Evolutionary conservation across 805 yeast genomes (phyloP).

Genomic region (Citeromyces matritensis): DNA sequence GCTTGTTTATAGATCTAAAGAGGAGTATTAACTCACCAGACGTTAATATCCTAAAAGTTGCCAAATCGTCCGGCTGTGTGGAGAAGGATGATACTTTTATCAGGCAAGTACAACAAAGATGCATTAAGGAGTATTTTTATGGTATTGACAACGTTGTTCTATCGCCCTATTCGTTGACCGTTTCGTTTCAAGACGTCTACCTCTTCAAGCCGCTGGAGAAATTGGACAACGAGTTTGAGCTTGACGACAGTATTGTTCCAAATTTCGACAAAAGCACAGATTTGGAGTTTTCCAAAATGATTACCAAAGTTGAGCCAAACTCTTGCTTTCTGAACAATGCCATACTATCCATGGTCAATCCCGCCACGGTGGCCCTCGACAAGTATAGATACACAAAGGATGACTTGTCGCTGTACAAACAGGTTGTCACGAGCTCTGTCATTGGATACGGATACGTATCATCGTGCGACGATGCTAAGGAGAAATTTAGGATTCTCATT

Average conservation of each 20-base stretch:
- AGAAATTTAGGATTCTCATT: constrained; percentile 52
- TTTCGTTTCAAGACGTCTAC: constrained; percentile 42
- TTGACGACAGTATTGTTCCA: constrained; percentile 1
- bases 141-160: constrained; percentile 54
- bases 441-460: constrained; percentile 66
- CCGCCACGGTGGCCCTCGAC: constrained; percentile 12
- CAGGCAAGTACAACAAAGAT: constrained; percentile 59
- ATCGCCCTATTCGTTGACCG: constrained; percentile 78
- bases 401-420: constrained; percentile 26
- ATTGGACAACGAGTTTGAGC: constrained; percentile 2
- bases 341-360: constrained; percentile 49
- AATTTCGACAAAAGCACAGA: constrained; percentile 4
- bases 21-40: constrained; percentile 23
- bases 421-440: constrained; percentile 41
- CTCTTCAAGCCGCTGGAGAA: constrained; percentile 43
- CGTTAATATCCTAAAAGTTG: constrained; percentile 41
- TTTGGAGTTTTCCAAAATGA: constrained; percentile 4
- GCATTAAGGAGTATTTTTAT: constrained; percentile 80
- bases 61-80: constrained; percentile 64
- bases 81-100: constrained; percentile 55
- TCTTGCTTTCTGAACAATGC: constrained; percentile 57
- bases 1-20: constrained; percentile 46
- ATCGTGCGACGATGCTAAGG: constrained; percentile 49
- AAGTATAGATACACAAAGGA: constrained; percentile 18
- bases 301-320: constrained; percentile 22